Percentiles rank a stretch among this genome's conserved stretches.
Evolutionary conservation across 768 basidiomycete genomes (phyloP).

Genomic region (Serendipita sp.): DNA sequence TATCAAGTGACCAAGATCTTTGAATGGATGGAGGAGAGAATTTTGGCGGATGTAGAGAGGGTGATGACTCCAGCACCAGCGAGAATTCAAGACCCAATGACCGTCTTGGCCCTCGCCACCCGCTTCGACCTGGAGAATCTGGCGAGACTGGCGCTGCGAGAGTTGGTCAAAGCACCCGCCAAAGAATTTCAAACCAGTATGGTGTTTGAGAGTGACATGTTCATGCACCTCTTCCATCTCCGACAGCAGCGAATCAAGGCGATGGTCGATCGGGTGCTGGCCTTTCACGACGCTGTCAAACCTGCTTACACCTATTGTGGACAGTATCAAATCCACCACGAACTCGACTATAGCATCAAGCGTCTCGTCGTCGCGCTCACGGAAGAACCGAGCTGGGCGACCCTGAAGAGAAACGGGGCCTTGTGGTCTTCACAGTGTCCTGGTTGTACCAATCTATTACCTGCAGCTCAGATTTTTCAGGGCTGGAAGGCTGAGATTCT

Average conservation of each 20-base stretch:
- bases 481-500: not conserved
- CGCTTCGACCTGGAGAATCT: not conserved
- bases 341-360: not conserved
- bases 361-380: not conserved
- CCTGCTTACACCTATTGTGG: not conserved
- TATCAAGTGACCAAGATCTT: not conserved
- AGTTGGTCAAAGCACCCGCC: not conserved
- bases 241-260: not conserved
- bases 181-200: not conserved
- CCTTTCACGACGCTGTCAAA: not conserved
- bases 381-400: not conserved
- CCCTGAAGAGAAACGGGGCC: not conserved
- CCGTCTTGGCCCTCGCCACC: not conserved
- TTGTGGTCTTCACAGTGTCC: not conserved
- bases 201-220: not conserved
- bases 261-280: not conserved
- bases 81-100: not conserved
- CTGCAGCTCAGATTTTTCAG: not conserved
- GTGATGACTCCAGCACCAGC: no score
- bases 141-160: not conserved
- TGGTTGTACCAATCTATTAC: not conserved
- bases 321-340: not conserved
- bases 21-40: not conserved
- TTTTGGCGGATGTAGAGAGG: not conserved
- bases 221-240: not conserved